These are phyloP conservation scores for Rauvolfia tetraphylla DNA, from an alignment of 257 asterid genomes.

Conservation along the genomic window DNA sequence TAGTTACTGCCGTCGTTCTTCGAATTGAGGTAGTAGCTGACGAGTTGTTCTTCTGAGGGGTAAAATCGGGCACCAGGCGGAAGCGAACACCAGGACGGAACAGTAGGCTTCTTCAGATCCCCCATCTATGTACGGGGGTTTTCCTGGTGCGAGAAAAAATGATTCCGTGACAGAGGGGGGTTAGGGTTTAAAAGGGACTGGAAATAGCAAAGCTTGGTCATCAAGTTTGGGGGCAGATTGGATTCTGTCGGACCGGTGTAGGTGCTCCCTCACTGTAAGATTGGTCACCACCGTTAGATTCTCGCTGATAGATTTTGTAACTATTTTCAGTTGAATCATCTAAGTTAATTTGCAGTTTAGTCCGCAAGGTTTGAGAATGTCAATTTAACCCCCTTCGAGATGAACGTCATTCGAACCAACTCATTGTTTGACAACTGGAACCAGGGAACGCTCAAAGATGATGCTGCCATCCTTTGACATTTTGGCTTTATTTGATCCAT, in stretches of 20 bases:
- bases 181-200: constrained; percentile 14
- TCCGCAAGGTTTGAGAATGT: not conserved
- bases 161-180: not conserved
- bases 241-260: not conserved
- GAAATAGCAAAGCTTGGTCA: constrained; percentile 13
- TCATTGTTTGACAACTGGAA: not conserved
- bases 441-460: too few relatives aligned
- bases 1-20: constrained; percentile 22
- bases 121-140: constrained; percentile 23
- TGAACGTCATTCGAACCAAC: not conserved
- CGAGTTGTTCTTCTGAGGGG: constrained; percentile 40
- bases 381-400: not conserved
- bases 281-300: not conserved
- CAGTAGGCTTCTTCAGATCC: constrained; percentile 2
- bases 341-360: not conserved
- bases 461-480: too few relatives aligned
- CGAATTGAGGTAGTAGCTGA: constrained; percentile 32
- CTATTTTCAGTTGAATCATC: not conserved
- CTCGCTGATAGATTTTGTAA: not conserved
- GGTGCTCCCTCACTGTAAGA: not conserved
- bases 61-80: constrained; percentile 37
- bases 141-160: not conserved
- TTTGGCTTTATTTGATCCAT: too few relatives aligned
- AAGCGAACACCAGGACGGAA: constrained; percentile 15
- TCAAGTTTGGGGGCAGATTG: constrained; percentile 14